Evolutionary conservation across 257 asterid species (phyloP), one percentile per base, ranked within the genome.

Genomic region (Solanum sitiens): DNA sequence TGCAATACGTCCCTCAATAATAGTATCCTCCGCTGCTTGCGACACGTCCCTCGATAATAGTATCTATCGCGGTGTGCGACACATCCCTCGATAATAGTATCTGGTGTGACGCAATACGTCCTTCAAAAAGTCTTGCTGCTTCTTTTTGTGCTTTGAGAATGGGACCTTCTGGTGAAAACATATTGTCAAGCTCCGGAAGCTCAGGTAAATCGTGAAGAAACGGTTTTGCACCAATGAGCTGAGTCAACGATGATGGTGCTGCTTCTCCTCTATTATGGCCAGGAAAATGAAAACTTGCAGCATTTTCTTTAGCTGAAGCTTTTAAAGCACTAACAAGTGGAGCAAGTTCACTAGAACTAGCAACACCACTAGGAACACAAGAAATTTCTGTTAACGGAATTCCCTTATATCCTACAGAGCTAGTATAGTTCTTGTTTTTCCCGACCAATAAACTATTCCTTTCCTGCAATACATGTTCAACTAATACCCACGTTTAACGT

Each of bases 251-350:
- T 11, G 92, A 85, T 30, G 99, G 99, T 59, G 99, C 99, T 40
- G 97, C 98, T 42, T 89, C 92, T 30, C 98, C 99, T 89, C 97
- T 90, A 89, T 93, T 96, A 84, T 96, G 99, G 70, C 99, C 99
- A 0, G 98, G 99, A 90, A 95, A 96, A 91, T 95, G 97, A 89
- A 95, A 95, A 79, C 93, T 92, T 70, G 98, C 95, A 40, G 93
- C 93, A 77, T 93, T 90, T 89, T 94, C 92, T 72, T 90, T 91
- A 11, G 96, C 95, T 18, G 95, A 92, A 86, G 93, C 92, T 91
- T 92, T 94, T 82, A 96, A 82, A 59, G 98, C 98, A 72, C 89
- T 37, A 84, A 96, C 95, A 7, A 95, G 90, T 47, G 98, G 98
- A 85, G 98, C 95, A 21, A 87, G 88, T 70, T 27, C 88, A 77